These are phyloP conservation scores for Suhomyces xylopsoci DNA, from an alignment of 805 yeast species.

Conservation along the genomic window DNA sequence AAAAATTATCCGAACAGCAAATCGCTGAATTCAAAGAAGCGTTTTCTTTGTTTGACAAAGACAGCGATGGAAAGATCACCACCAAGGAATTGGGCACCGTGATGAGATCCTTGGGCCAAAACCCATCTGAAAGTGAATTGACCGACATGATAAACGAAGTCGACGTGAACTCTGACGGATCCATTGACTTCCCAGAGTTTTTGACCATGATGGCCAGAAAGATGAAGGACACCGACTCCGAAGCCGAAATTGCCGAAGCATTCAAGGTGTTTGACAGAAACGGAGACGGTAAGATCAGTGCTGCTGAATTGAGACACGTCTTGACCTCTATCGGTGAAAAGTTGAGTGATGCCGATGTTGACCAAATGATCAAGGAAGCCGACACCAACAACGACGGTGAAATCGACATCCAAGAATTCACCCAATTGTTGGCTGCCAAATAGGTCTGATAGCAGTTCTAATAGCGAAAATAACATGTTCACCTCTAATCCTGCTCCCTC, in stretches of 20 bases:
- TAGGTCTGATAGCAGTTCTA: constrained; percentile 22
- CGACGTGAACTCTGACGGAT: constrained; percentile 91
- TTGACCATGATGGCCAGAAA: constrained; percentile 50
- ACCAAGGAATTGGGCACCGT: constrained; percentile 95
- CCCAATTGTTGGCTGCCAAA: constrained; percentile 79
- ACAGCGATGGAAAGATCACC: constrained; percentile 94
- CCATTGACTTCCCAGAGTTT: constrained; percentile 48
- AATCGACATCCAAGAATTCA: constrained; percentile 94
- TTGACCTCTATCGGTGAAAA: constrained; percentile 97
- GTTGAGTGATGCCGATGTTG: constrained; percentile 93
- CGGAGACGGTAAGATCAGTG: constrained; percentile 95
- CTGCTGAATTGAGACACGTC: constrained; percentile 95
- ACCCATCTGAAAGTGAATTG: constrained; percentile 93
- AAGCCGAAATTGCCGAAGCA: constrained; percentile 96
- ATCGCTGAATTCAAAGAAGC: constrained; percentile 98
- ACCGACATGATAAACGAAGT: constrained; percentile 97
- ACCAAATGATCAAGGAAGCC: constrained; percentile 95
- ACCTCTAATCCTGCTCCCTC: not conserved
- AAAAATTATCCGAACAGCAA: constrained; percentile 91
- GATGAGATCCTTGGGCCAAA: constrained; percentile 98
- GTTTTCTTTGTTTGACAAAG: constrained; percentile 93
- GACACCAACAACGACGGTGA: constrained; percentile 95
- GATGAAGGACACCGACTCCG: constrained; percentile 94
- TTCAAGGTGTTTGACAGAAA: constrained; percentile 96
- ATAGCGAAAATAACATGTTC: not conserved